Evolutionary conservation across 2,329 filamentous ascomycete species (phyloP), one percentile per base, ranked within the genome.

Genomic region (Metarhizium album): DNA sequence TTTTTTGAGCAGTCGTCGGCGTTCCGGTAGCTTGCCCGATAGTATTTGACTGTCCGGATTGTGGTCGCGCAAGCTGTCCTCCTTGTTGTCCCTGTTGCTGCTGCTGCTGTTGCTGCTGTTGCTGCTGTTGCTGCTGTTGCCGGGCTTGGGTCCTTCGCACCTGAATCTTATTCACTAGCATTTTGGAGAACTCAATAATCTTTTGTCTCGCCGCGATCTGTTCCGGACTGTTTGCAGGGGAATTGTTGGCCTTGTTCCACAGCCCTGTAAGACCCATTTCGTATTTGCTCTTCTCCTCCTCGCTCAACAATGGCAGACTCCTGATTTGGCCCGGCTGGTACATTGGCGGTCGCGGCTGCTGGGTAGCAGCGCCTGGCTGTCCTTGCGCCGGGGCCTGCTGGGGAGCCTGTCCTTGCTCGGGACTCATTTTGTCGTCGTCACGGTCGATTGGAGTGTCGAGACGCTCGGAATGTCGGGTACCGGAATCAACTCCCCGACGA

Each of bases 131-230:
- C 35, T 62, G 59, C 16, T 66, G 62, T 45, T 65, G 63, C 27
- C 67, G 64, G 8, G 65, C 63, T 47, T 68, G 67, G 2, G 57
- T 58, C 29, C 68, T 62, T 18, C 68, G 63, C 47, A 63, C 60
- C 48, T 75, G 70, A 4, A 80, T 70, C 62, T 81, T 83, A 0
- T 62, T 63, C 3, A 72, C 64, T 2, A 84, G 70, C 64, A 79
- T 80, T 42, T 72, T 72, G 0, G 80, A 79, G 59, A 84, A 84
- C 8, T 83, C 79, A 6, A 68, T 63, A 22, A 84, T 76, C 65
- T 82, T 83, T 40, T 72, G 71, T 55, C 73, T 74, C 0, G 80
- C 79, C 0, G 69, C 67, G 23, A 70, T 62, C 45, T 82, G 73
- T 22, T 75, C 71, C 1, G 59, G 58, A 3, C 76, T 77, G 22